A percentile compares a stretch with the other conserved stretches of the same genome.
These are phyloP conservation scores for Chlorella sp. DNA, from an alignment of 139 green algal genomes.

Conservation along the genomic window DNA sequence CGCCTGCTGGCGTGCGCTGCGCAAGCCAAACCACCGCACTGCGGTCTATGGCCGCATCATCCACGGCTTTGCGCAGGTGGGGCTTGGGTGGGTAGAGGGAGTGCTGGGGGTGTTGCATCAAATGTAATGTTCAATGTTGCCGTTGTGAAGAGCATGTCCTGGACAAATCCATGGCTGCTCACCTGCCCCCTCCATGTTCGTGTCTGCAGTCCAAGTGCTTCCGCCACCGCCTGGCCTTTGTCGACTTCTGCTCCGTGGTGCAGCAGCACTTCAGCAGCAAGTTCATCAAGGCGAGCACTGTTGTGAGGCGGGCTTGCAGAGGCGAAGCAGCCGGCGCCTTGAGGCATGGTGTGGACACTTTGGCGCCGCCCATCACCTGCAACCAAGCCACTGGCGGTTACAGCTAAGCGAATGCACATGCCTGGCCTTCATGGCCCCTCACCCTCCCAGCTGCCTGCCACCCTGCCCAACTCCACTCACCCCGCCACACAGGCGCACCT, in stretches of 20 bases:
- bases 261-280: constrained; percentile 50
- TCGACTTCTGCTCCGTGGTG: constrained; percentile 53
- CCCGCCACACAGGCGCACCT: constrained; percentile 50
- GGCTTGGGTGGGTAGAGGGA: neutral
- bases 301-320: neutral
- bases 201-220: constrained; percentile 39
- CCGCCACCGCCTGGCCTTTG: constrained; percentile 55
- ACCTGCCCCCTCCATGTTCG: neutral
- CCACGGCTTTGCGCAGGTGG: constrained; percentile 61
- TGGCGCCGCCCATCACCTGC: neutral
- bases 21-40: constrained; percentile 55
- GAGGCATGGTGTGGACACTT: neutral
- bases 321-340: neutral
- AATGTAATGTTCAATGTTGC: neutral
- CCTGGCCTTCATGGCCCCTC: constrained; percentile 4
- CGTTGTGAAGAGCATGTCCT: no score
- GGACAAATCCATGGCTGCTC: no score
- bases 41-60: constrained; percentile 64
- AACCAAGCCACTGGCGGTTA: neutral
- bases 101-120: neutral
- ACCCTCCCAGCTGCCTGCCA: constrained; percentile 54
- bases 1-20: constrained; percentile 50
- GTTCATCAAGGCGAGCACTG: constrained; percentile 23
- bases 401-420: neutral
- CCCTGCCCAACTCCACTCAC: no score